Percentiles rank a stretch among this genome's conserved stretches.
Evolutionary conservation across 1,139 yeast species (phyloP).

Genomic region (Suhomyces terraborum): DNA sequence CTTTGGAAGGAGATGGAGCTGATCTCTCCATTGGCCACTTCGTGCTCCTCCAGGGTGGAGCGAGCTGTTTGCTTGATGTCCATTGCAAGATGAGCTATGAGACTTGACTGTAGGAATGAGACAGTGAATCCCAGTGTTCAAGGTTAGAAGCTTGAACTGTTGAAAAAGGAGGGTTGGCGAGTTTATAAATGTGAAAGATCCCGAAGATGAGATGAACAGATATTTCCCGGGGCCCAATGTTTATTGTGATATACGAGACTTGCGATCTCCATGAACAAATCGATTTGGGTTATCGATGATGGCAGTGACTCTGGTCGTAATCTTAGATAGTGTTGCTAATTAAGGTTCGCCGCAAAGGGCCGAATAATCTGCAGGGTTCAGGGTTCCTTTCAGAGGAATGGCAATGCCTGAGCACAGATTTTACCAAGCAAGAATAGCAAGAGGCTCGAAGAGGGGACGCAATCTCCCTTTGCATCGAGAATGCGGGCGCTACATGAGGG

Average conservation of each 20-base stretch:
- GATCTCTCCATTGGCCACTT: slow-evolving; percentile 42
- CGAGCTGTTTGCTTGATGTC: not conserved
- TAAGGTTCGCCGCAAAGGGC: not conserved
- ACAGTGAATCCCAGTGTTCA: not conserved
- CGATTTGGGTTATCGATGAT: not conserved
- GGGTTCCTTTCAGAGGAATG: not conserved
- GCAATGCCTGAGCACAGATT: not conserved
- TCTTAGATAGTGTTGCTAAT: not conserved
- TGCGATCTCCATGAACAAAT: not conserved
- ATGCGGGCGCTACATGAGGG: not conserved
- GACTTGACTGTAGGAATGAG: too few relatives aligned
- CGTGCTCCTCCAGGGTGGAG: slow-evolving; percentile 16
- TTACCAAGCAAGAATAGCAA: not conserved
- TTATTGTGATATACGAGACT: too few relatives aligned
- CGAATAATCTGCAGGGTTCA: not conserved
- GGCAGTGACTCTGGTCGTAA: slow-evolving; percentile 1
- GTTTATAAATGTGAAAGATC: not conserved
- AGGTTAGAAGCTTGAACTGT: not conserved
- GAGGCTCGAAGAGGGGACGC: not conserved
- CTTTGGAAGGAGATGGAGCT: slow-evolving; percentile 25
- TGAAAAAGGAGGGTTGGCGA: not conserved
- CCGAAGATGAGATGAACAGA: too few relatives aligned
- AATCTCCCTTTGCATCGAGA: too few relatives aligned
- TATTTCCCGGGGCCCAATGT: too few relatives aligned
- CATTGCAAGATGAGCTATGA: too few relatives aligned